Base-by-base conservation (phyloP, 2,329 filamentous ascomycete genomes). In the Aschersonia sp. region DNA sequence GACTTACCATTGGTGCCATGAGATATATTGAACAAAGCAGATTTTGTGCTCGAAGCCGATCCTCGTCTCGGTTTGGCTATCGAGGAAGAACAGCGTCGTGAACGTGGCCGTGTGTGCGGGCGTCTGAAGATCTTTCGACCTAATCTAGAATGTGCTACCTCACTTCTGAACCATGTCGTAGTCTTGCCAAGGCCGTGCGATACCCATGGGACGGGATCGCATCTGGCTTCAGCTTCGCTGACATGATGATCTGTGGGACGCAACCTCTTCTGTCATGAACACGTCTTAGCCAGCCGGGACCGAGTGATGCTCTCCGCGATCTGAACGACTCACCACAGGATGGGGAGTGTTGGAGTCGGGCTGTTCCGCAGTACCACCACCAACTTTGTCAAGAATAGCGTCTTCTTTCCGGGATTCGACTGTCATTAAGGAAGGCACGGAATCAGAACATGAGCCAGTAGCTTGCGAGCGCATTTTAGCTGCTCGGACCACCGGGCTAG, bases 101-200 rank as follows among this genome's bases (percentile, higher is more conserved):
- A 53, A 49, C 66, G 69, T 4, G 63, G 62, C 42, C 60, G 58
- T 66, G 68, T 70, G 2, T 65, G 64, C 8, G 63, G 60, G 41
- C 58, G 67, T 5, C 64, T 60, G 46, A 72, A 71, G 6, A 70
- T 54, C 45, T 62, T 70, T 22, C 58, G 59, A 5, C 61, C 60
- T 3, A 58, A 49, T 5, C 56, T 63, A 4, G 51, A 47, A 30
- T 52, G 60, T 8, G 48, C 53, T 8, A 50, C 45, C 8, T 65
- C 65, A 2, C 64, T 57, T 35, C 62, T 66, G n/a, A 61, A 51
- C 53, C 60, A 59, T 1, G 59, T 53, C 8, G 53, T 51, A 5
- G 50, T 50, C 42, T 57, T 61, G 22, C 46, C 50, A 29, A 57
- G 45, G 44, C 51, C 52, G 11, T 56, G 51, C 8, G 54, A 39